Evolutionary conservation across 2,329 filamentous ascomycete species (phyloP), one percentile per base, ranked within the genome.

Genomic region (Calonectria pseudoreteaudii): DNA sequence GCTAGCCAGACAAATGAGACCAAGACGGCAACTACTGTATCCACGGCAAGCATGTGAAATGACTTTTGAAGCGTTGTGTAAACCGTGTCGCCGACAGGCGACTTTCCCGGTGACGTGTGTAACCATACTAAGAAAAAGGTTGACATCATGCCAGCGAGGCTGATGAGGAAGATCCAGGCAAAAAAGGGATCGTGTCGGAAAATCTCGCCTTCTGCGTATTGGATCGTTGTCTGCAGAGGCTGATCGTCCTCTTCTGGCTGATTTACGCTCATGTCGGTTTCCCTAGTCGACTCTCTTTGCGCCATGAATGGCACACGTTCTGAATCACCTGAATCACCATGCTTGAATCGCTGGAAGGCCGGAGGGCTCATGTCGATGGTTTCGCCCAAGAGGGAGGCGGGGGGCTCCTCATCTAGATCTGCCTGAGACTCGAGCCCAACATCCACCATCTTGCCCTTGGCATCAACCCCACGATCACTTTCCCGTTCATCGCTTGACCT

Each of bases 1-100:
- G 96, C 94, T 74, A 99, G 90, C 97, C 97, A 99, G 31, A 98
- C 85, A 44, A 98, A 88, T 2, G 96, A 96, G 26, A 98, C 94
- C 44, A 97, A 87, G 49, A 98, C 88, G 0, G 97, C 94, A n/a
- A 98, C 93, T 23, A 98, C 84, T 0, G 97, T 98, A 85, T 98
- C 97, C 67, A 97, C 92, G 2, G 95, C 94, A 52, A 99, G 91
- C 77, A 98, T 93, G 81, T 97, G 93, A 81, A 97, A 97, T 0
- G 96, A 98, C 66, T 93, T 92, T 79, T 94, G 93, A 44, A 99
- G 86, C 6, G 95, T 95, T 18, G 94, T 95, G 84, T 99, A 99
- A 72, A 99, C 95, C 1, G 96, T 98, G 84, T 99, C 97, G 18
- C 96, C 96, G 71, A 97, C 90, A 1, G 93, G 93, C 73, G 90